Percentiles rank a stretch among this genome's conserved stretches.
phyloP scores from a whole-genome alignment of 495 filamentous ascomycete genomes.

The Podospora pseudocomata region DNA sequence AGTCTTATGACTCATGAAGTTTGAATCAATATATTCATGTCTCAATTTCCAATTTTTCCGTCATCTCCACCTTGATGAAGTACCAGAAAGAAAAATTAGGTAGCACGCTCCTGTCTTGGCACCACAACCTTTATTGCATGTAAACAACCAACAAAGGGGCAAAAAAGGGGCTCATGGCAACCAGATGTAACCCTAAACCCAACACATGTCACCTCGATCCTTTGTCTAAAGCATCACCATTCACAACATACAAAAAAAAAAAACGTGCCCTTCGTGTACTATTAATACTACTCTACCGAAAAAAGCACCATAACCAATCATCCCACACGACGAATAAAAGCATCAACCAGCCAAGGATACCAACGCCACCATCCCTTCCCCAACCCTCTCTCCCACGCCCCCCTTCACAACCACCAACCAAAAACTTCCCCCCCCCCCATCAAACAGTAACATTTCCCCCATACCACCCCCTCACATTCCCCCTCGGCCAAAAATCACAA shows the following conservation, averaged over 20 bases:
- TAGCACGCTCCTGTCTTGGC: no score
- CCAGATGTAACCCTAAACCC: neutral
- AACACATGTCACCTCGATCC: no score
- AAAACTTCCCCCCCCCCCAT: neutral
- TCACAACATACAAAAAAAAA: neutral
- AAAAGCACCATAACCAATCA: neutral
- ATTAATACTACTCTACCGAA: neutral
- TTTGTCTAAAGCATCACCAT: neutral
- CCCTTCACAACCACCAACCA: neutral
- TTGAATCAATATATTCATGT: no score
- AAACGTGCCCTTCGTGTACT: neutral
- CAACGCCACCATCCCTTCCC: neutral
- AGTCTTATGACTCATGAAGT: no score
- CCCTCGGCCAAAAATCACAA: conserved; percentile 23
- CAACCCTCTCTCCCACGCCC: no score
- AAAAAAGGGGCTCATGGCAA: neutral
- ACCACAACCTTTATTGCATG: no score
- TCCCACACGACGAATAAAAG: no score
- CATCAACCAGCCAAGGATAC: no score
- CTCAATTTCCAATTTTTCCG: no score
- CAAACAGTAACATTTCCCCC: conserved; percentile 18
- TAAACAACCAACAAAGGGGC: neutral
- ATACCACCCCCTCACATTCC: conserved; percentile 18
- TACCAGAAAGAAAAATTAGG: no score
- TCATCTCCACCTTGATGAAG: no score